Base-by-base conservation (phyloP, 495 filamentous ascomycete species). In the Penicillium maclennaniae region DNA sequence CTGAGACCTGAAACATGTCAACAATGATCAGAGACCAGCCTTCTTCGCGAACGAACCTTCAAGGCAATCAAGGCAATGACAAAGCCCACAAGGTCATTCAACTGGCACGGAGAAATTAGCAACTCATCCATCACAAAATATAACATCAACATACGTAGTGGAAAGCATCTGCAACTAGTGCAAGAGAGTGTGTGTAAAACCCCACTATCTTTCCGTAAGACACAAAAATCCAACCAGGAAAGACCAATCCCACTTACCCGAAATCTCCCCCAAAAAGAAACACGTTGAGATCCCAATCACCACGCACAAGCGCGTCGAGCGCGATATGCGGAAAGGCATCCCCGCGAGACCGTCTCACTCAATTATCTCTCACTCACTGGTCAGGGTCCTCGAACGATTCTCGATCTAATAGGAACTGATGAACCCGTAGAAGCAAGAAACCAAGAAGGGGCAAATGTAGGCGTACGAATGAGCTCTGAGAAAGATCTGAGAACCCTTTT, bases 71-170 rank as follows among this genome's bases (percentile, higher is more conserved):
- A 69, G 10, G 90, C 92, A 52, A 97, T 87, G 41, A 85, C 74
- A 17, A 97, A 81, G 6, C 91, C 92, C 37, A 96, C 83, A 41
- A 97, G 83, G 76, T 96, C 92, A 70, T 93, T 97, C 42, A 96
- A 73, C 88, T 91, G 20, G 51, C 40, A 55, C 42, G 7, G 5
- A 23, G 23, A n/a, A n/a, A 39, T 40, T 17, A 47, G 25, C 36
- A 8, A 28, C n/a, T 16, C 36, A 3, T 21, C 23, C 12, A 20
- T 10, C 20, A 16, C 15, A n/a, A 9, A 9, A 19, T 14, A 25
- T 3, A 28, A 25, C 12, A 8, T 19, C 45, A 27, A 57, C 79
- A 51, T 72, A 90, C 87, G 85, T 96, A 96, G 65, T 97, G 92
- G 63, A 96, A 96, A 42, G 91, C 87, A 75, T 97, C 91, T 16